Evolutionary conservation across 805 yeast species (phyloP).

Genomic region (Metschnikowia sp.): DNA sequence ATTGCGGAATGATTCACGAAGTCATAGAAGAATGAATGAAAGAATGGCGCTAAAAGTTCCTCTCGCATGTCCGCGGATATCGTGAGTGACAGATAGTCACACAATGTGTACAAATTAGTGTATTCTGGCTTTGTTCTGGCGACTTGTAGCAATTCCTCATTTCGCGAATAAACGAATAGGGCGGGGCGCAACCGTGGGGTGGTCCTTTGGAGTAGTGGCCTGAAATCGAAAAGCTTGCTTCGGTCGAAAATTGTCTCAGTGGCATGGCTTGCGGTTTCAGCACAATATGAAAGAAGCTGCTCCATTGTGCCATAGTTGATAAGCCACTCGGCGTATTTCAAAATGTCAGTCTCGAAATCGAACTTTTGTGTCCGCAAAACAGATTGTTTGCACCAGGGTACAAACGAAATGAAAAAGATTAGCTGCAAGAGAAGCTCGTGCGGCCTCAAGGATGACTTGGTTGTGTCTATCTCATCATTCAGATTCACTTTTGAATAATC

Average conservation of each 20-base stretch:
- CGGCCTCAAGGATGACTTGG: constrained; percentile 30
- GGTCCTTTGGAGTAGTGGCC: constrained; percentile 63
- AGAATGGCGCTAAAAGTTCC: constrained; percentile 32
- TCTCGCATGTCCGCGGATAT: constrained; percentile 25
- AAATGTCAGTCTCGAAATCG: constrained; percentile 55
- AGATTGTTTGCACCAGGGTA: constrained; percentile 63
- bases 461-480: constrained; percentile 27
- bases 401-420: constrained; percentile 55
- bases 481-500: constrained; percentile 23
- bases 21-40: constrained; percentile 50
- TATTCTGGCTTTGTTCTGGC: constrained; percentile 24
- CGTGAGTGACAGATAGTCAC: constrained; percentile 23
- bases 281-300: constrained; percentile 56
- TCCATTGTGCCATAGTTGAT: constrained; percentile 70
- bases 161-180: constrained; percentile 50
- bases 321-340: constrained; percentile 55
- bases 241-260: constrained; percentile 36
- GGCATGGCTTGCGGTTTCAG: constrained; percentile 48
- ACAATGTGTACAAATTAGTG: constrained; percentile 28
- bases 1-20: constrained; percentile 66
- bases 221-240: constrained; percentile 58
- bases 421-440: constrained; percentile 44
- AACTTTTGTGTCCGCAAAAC: constrained; percentile 38
- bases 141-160: constrained; percentile 27
- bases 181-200: constrained; percentile 55